Base-by-base conservation (phyloP, 2,329 filamentous ascomycete species). In the Colletotrichum sp. region DNA sequence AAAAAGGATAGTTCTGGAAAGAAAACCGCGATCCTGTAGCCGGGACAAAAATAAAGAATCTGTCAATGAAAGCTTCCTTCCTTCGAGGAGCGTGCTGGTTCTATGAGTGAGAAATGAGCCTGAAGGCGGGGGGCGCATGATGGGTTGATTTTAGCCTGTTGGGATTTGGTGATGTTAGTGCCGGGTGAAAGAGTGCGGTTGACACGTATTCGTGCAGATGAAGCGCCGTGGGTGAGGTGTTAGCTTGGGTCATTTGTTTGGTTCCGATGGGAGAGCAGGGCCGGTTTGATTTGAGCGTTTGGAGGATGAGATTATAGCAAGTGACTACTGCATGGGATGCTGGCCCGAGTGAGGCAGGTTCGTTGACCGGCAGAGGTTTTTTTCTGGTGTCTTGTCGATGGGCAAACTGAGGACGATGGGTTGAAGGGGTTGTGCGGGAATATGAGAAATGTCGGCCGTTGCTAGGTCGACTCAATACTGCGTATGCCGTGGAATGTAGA, bases 11-110 rank as follows among this genome's bases (percentile, higher is more conserved):
- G 62, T 63, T 75, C 9, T 63, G 72, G 32, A 59, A 52, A 52
- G 44, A 52, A 52, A 52, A 71, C 62, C 59, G 55, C 55, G 67
- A 74, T 39, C 68, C 60, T 72, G 68, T 60, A 62, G 68, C 68
- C 55, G 34, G 59, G 34, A 26, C 18, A 39, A 68, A 36, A 36
- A 62, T 39, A 70, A 70, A 69, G 48, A 57, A 57, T 39, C 28
- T 60, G 28, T 72, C 48, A 75, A 36, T 60, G 44, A 52, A 52
- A 13, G n/a, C 1, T 9, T 13, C 5, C 8, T 3, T 5, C 18
- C 9, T 4, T 52, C n/a, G 44, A 3, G 6, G n/a, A 52, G 44
- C 3, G 10, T 52, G 44, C 44, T 52, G 10, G 12, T 22, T 52
- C 18, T 52, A 52, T 13, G n/a, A 52, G 6, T 13, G n/a, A 52